Evolutionary conservation across 1,284 basidiomycete species (phyloP), one percentile per base, ranked within the genome.

Genomic region (Leccinum ponderosum): DNA sequence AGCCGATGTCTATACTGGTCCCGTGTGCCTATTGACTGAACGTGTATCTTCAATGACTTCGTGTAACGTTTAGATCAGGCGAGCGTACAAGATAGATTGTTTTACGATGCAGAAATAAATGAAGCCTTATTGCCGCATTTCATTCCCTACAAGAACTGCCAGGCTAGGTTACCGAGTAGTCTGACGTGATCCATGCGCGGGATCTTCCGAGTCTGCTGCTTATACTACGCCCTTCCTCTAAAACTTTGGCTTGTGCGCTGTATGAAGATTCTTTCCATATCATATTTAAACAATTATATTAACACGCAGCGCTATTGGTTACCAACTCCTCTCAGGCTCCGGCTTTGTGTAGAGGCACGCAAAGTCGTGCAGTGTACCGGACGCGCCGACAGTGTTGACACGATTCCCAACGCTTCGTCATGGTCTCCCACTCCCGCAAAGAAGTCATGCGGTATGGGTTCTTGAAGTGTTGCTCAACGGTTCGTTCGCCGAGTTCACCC

Each of bases 101-200:
- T 44, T 44, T 61, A 55, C 58, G 61, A 53, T 58, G 57, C 59
- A 66, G 55, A 60, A 62, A 58, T 60, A 57, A 66, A 58, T 25
- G 58, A 51, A 56, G 55, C 31, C 35, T 37, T 14, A 8, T 54
- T 53, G 17, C 25, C 20, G 1, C 9, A 9, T 11, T 15, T 14
- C 6, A n/a, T 29, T 33, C 20, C 53, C 11, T 39, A 27, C 27
- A 27, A n/a, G 25, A 52, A 55, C 44, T 35, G 35, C 35, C 35
- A 35, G 35, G 44, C 9, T 47, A 14, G 15, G 20, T 15, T 25
- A 48, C 47, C 47, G 22, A 22, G 48, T 12, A 29, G 29, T 29
- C 47, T 9, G 56, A 33, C 22, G 20, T 27, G 29, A 20, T 87
- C 29, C 29, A 29, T 29, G 86, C 87, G 86, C 64, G 83, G 83